Evolutionary conservation across 441 rosid genomes (phyloP), one percentile per base, ranked within the genome.

Genomic region (Eutrema salsugineum): DNA sequence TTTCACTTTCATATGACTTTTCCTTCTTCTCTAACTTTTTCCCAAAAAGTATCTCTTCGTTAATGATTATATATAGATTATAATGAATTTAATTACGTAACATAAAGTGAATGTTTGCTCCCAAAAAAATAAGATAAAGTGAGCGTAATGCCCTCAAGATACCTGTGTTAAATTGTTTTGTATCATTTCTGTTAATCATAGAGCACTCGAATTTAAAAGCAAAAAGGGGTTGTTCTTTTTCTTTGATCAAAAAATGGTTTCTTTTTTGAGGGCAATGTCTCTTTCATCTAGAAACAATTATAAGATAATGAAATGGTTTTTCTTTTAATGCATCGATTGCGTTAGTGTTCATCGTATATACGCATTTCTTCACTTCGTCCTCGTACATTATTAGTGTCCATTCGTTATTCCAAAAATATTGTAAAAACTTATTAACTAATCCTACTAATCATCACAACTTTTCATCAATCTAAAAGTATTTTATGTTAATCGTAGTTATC

Each of bases 251-350:
- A 24, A 24, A 24, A 24, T 24, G 27, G 27, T 24, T 24, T 24
- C 15, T 11, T 6, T 49, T 28, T 1, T 6, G 10, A 7, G 44
- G 22, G 12, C 11, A 35, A 49, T 40, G 47, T 66, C 67, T 32
- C 36, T 73, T 39, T 73, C 72, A 32, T 73, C 67, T 66, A 66
- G 72, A 73, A 73, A 57, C 46, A 36, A 28, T 48, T 32, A 22
- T 40, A 42, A 14, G 17, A 33, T 24, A 35, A 72, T 32, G 63
- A 71, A 63, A 33, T 16, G 4, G 2, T 11, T 28, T 70, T 49
- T 40, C 3, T 40, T 47, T 17, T 11, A 5, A 36, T 39, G 53
- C 43, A 48, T 54, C 8, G 14, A 15, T 40, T 36, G 35, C 28
- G 46, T 24, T 30, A 30, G 24, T 16, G 40, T 28, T 22, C 60